phyloP scores from a whole-genome alignment of 2,329 filamentous ascomycete species.

The Diplodia mutila region DNA sequence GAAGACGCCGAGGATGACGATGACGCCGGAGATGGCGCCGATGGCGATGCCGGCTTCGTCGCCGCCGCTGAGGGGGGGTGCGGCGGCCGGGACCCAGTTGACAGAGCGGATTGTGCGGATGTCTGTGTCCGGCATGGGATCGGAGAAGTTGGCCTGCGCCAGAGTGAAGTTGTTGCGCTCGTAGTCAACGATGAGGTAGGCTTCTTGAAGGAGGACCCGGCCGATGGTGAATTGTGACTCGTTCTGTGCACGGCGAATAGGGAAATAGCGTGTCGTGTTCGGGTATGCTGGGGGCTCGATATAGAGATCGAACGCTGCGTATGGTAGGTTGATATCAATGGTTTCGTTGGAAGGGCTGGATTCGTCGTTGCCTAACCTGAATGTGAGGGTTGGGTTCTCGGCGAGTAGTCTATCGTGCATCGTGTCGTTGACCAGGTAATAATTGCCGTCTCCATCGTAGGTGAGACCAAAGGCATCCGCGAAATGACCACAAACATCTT shows the following conservation, averaged over 20 bases:
- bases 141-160: background rate
- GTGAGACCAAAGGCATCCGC: conserved; percentile 44
- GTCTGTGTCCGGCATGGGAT: background rate
- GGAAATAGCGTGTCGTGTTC: conserved; percentile 38
- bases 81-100: background rate
- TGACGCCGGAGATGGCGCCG: no score
- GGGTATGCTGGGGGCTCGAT: background rate
- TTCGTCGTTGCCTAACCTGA: conserved; percentile 37
- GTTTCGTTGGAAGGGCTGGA: background rate
- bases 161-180: conserved; percentile 38
- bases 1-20: background rate
- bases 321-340: background rate
- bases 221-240: conserved; percentile 35
- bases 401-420: conserved; percentile 37
- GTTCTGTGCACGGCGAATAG: conserved; percentile 41
- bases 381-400: conserved; percentile 42
- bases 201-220: conserved; percentile 42
- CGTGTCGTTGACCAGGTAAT: conserved; percentile 46
- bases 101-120: background rate
- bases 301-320: background rate
- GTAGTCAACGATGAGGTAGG: conserved; percentile 44
- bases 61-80: conserved; percentile 25
- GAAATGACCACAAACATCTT: conserved; percentile 44
- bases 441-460: conserved; percentile 41
- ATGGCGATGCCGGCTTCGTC: background rate